These are phyloP conservation scores for Climacium dendroides DNA, from an alignment of 225 moss, liverwort and hornwort genomes.

Conservation along the genomic window DNA sequence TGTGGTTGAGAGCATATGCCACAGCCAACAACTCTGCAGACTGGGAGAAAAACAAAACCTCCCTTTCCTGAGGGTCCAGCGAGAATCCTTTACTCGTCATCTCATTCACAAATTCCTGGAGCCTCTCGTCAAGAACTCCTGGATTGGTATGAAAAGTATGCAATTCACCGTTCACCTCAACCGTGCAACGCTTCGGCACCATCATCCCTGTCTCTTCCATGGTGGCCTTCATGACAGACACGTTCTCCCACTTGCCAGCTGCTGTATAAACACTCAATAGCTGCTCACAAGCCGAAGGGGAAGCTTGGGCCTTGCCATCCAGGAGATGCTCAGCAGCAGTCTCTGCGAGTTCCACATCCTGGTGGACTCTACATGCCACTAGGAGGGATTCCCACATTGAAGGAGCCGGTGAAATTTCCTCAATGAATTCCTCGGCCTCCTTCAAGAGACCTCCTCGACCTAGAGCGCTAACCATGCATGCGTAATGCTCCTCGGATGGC, in stretches of 20 bases:
- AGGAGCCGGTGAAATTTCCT: conserved; percentile 12
- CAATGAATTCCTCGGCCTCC: conserved; percentile 47
- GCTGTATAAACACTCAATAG: conserved; percentile 26
- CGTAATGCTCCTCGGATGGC: conserved; percentile 37
- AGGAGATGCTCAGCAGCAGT: conserved; percentile 22
- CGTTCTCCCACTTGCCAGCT: conserved; percentile 38
- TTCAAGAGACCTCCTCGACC: conserved; percentile 45
- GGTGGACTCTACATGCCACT: conserved; percentile 36
- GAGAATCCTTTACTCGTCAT: conserved; percentile 18
- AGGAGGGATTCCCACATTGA: conserved; percentile 39
- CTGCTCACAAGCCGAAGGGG: conserved; percentile 20
- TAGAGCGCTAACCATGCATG: conserved; percentile 37
- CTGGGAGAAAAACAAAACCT: not conserved
- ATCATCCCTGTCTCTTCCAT: conserved; percentile 24
- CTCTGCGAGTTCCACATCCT: conserved; percentile 39
- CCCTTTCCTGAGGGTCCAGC: conserved; percentile 11
- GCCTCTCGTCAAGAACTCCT: not conserved
- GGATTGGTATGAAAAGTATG: conserved; percentile 4
- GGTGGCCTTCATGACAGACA: conserved; percentile 8
- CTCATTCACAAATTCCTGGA: conserved; percentile 10
- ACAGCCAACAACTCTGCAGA: conserved; percentile 37
- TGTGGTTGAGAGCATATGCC: conserved; percentile 27
- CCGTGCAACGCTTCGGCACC: conserved; percentile 8
- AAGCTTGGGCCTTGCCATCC: conserved; percentile 4
- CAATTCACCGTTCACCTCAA: conserved; percentile 22